Evolutionary conservation across 345 rosid genomes (phyloP).

Genomic region (Lumnitzera littorea): DNA sequence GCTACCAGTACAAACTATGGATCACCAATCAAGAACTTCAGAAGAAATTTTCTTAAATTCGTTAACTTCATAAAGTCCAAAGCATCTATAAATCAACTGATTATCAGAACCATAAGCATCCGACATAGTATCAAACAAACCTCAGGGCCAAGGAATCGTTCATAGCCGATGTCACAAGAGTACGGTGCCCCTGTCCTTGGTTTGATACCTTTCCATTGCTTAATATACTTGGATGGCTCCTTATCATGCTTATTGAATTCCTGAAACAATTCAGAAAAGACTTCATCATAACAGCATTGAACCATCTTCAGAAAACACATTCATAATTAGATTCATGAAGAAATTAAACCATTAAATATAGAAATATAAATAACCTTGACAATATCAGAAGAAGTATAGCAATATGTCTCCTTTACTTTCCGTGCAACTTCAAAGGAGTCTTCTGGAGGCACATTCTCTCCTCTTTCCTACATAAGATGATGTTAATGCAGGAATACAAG

Average conservation of each 20-base stretch:
- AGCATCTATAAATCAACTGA: neutral
- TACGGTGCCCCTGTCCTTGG: slow-evolving; percentile 98
- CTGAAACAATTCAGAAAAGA: slow-evolving; percentile 32
- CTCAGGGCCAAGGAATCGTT: slow-evolving; percentile 98
- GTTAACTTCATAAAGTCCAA: neutral
- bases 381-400: slow-evolving; percentile 89
- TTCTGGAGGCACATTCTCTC: slow-evolving; percentile 94
- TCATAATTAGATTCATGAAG: slow-evolving; percentile 4
- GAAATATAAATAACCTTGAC: slow-evolving; percentile 57
- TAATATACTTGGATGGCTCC: slow-evolving; percentile 81
- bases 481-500: neutral
- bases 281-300: neutral
- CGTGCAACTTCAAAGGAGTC: slow-evolving; percentile 94
- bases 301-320: neutral
- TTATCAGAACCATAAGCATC: slow-evolving; percentile 4
- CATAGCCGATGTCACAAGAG: slow-evolving; percentile 93
- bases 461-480: slow-evolving; percentile 69
- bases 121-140: slow-evolving; percentile 31
- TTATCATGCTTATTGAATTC: slow-evolving; percentile 96
- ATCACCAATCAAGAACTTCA: too few species aligned
- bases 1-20: too few species aligned
- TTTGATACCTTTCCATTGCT: slow-evolving; percentile 91
- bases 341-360: neutral
- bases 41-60: too few species aligned
- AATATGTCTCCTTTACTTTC: slow-evolving; percentile 87